Conservation (phyloP, 78 protist species). For the Creolimax fragrantissima region DNA sequence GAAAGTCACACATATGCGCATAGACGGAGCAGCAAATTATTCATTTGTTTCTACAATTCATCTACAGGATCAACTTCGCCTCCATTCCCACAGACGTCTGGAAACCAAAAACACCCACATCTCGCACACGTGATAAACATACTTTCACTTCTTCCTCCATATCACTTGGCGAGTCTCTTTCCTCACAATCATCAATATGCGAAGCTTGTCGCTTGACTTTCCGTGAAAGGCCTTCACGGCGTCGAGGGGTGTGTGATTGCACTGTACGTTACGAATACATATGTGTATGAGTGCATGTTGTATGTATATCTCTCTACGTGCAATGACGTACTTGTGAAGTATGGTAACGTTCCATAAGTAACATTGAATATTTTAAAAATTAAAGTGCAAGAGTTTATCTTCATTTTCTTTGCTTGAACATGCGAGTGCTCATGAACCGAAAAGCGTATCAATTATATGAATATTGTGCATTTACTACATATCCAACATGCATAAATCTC, state of each 20-base stretch:
- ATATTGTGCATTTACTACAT: not conserved
- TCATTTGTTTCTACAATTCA: not conserved
- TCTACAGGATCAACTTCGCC: not conserved
- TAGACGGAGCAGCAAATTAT: not conserved
- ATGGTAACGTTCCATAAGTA: too few species aligned
- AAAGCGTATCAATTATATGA: not conserved
- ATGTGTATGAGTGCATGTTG: not conserved
- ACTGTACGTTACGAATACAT: too few species aligned
- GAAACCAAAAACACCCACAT: not conserved
- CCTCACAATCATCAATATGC: not conserved
- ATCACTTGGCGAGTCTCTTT: not conserved
- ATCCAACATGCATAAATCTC: not conserved
- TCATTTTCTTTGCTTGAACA: too few species aligned
- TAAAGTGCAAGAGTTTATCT: too few species aligned
- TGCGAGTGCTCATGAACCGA: not conserved
- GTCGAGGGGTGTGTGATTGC: too few species aligned
- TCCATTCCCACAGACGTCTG: not conserved
- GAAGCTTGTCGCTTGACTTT: too few species aligned
- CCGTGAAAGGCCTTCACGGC: too few species aligned
- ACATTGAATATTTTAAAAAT: too few species aligned
- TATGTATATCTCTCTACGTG: not conserved
- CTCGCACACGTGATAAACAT: not conserved
- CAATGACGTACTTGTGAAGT: not conserved
- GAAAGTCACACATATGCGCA: not conserved
- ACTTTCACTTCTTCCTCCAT: not conserved